Evolutionary conservation across 2,329 filamentous ascomycete species (phyloP).

Genomic region (Cylindrodendrum hubeiense): DNA sequence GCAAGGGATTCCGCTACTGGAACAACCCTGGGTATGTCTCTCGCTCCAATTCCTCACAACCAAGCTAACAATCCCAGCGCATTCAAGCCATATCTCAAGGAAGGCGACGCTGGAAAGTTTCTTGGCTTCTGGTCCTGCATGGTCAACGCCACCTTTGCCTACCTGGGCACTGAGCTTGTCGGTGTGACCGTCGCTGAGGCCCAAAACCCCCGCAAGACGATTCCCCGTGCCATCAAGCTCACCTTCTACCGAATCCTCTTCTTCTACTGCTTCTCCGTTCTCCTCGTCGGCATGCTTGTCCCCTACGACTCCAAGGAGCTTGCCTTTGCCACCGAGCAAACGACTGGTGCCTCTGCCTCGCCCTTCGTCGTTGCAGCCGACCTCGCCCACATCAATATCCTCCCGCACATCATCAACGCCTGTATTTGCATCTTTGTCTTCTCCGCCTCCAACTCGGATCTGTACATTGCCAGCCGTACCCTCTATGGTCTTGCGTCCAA

Average conservation of each 20-base stretch:
- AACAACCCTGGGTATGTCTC: constrained; percentile 60
- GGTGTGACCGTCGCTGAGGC: constrained; percentile 85
- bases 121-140: constrained; percentile 77
- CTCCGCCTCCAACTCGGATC: constrained; percentile 81
- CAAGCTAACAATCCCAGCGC: constrained; percentile 47
- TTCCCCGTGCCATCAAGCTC: constrained; percentile 82
- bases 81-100: constrained; percentile 48
- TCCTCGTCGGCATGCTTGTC: constrained; percentile 82
- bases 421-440: constrained; percentile 83
- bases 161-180: constrained; percentile 81
- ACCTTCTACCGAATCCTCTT: constrained; percentile 86
- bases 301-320: constrained; percentile 76
- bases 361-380: constrained; percentile 82
- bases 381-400: constrained; percentile 70
- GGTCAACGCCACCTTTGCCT: constrained; percentile 83
- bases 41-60: too few relatives aligned
- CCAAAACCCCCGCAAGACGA: constrained; percentile 81
- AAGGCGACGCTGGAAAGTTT: constrained; percentile 61
- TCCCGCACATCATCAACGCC: constrained; percentile 78
- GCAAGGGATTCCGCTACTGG: constrained; percentile 77
- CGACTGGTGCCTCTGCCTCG: constrained; percentile 60
- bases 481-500: constrained; percentile 80
- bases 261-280: constrained; percentile 82
- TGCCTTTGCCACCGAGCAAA: constrained; percentile 64
- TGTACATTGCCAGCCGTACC: constrained; percentile 81